phyloP scores from a whole-genome alignment of 1,139 yeast species.

The Blastobotrys malaysiensis region DNA sequence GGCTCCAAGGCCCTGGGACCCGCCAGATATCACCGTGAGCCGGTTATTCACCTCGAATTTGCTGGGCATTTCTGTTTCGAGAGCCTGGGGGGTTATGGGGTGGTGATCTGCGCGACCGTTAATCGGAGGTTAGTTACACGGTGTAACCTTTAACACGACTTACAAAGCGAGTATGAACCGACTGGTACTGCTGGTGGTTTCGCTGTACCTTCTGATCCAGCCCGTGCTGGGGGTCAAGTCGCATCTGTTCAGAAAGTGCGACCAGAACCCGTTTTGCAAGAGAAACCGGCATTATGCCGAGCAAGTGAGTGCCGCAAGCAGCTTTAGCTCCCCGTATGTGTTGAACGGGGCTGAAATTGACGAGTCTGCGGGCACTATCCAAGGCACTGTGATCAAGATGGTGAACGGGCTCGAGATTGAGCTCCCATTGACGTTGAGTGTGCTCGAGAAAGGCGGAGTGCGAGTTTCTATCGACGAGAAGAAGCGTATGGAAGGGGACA shows the following conservation, averaged over 20 bases:
- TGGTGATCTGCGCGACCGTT: not conserved
- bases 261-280: constrained; percentile 76
- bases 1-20: constrained; percentile 90
- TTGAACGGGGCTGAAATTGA: constrained; percentile 43
- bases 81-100: not conserved
- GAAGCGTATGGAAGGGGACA: constrained; percentile 35
- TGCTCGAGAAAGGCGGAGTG: constrained; percentile 50
- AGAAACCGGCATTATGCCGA: constrained; percentile 71
- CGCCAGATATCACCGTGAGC: constrained; percentile 81
- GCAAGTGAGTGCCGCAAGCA: constrained; percentile 32
- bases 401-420: constrained; percentile 32
- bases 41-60: constrained; percentile 28
- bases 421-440: constrained; percentile 52
- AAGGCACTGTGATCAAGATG: constrained; percentile 46
- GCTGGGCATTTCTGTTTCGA: constrained; percentile 2
- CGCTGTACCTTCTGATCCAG: constrained; percentile 14
- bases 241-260: constrained; percentile 73
- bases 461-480: constrained; percentile 64
- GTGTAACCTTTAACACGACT: not conserved
- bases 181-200: constrained; percentile 8
- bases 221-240: constrained; percentile 50
- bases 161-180: constrained; percentile 1
- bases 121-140: not conserved
- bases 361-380: constrained; percentile 21
- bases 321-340: constrained; percentile 43